Conservation (phyloP, 208 protist genomes). For the Borovskyia barvae region DNA sequence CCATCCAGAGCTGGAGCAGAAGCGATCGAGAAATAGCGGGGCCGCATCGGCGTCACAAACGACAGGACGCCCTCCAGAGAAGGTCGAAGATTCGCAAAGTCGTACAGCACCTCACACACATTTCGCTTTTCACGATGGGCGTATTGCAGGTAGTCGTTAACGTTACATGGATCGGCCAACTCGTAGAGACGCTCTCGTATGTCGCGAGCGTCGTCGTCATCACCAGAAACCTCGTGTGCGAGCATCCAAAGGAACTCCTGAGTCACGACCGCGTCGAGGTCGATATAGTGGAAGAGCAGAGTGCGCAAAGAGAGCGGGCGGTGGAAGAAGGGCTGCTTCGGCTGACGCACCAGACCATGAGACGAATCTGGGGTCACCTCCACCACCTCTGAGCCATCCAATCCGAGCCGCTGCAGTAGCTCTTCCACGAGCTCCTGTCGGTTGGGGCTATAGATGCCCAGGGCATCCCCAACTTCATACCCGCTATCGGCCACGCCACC, state of each 20-base stretch:
- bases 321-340: slow-evolving; percentile 50
- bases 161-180: slow-evolving; percentile 46
- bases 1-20: slow-evolving; percentile 62
- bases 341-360: slow-evolving; percentile 49
- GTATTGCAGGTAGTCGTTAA: slow-evolving; percentile 79
- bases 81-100: slow-evolving; percentile 60
- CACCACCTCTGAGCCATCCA: slow-evolving; percentile 43
- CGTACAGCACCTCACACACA: slow-evolving; percentile 80
- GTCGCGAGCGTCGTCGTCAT: slow-evolving; percentile 21
- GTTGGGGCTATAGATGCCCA: slow-evolving; percentile 78
- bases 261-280: slow-evolving; percentile 73
- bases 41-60: slow-evolving; percentile 60
- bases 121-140: slow-evolving; percentile 87
- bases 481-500: not conserved
- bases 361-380: slow-evolving; percentile 38
- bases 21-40: slow-evolving; percentile 78
- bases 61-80: slow-evolving; percentile 61
- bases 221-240: slow-evolving; percentile 30
- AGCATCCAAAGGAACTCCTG: slow-evolving; percentile 85
- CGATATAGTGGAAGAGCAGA: slow-evolving; percentile 70
- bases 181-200: slow-evolving; percentile 71
- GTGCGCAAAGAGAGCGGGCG: slow-evolving; percentile 39
- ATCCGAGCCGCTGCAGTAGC: slow-evolving; percentile 37
- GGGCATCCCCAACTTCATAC: slow-evolving; percentile 77
- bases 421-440: slow-evolving; percentile 42